Base-by-base conservation (phyloP, 352 stramenopile species). In the Pythium plurisporium region DNA sequence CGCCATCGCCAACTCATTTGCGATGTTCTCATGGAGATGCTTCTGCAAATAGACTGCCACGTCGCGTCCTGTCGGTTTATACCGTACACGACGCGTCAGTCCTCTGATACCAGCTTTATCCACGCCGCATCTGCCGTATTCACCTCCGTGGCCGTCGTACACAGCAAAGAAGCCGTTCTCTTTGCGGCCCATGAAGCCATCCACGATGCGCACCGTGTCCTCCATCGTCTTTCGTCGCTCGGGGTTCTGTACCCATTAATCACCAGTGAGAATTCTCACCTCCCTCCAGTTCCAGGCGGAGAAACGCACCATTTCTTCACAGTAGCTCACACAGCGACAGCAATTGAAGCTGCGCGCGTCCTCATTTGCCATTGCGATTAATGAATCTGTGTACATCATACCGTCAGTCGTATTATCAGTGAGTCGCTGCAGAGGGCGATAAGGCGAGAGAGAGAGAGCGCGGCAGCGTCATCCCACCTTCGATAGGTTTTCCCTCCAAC, bases 161-260 rank as follows among this genome's bases (percentile, higher is more conserved):
- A 94, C 73, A 8, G 69, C 79, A 55, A 91, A 91, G 57, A 86
- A 91, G n/a, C 83, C 79, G 54, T 87, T 83, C 41, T 71, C 55
- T 7, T 61, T 62, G 41, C 74, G 60, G 12, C 70, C 53, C 25
- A 86, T 57, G 55, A 86, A 91, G 36, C 76, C 75, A 54, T 94
- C 83, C 14, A 91, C 76, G 25, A 91, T 79, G 20, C 78, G 70
- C 54, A 84, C 65, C 15, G 78, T 82, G 70, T 94, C 83, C 55
- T 94, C 83, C 83, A 94, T 94, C 22, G 81, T 91, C 62, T 90
- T 86, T 34, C 83, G 72, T 40, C 79, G 64, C 56, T 73, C 62
- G 3, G 79, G 79, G 56, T 94, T 94, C 83, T n/a, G n/a, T 94
- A 47, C 10, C 22, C 5, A 42, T 11, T n/a, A n/a, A n/a, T n/a